A percentile compares a stretch with the other conserved stretches of the same genome.
These are phyloP conservation scores for Calonectria hawksworthii DNA, from an alignment of 2,329 filamentous ascomycete species.

Conservation along the genomic window DNA sequence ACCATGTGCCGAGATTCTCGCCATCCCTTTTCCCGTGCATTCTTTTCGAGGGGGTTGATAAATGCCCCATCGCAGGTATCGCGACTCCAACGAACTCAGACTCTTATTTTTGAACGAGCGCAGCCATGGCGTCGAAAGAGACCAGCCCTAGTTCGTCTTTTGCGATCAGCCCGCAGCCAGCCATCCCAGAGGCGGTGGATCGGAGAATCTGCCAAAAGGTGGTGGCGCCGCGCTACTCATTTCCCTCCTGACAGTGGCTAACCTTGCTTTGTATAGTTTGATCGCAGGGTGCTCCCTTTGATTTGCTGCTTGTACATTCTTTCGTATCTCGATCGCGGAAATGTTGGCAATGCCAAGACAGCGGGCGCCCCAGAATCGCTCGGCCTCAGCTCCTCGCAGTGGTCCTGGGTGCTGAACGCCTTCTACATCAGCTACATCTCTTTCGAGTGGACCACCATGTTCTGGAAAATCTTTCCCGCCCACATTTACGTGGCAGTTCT, in stretches of 20 bases:
- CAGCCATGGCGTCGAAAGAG: background rate
- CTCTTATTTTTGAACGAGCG: background rate
- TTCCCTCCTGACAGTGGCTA: background rate
- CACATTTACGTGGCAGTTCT: conserved; percentile 31
- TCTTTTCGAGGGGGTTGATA: background rate
- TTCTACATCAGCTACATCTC: conserved; percentile 38
- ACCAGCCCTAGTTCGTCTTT: background rate
- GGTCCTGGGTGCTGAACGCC: conserved; percentile 39
- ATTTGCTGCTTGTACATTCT: conserved; percentile 39
- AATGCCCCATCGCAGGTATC: too few relatives aligned
- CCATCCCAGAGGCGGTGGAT: background rate
- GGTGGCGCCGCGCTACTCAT: background rate
- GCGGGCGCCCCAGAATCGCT: conserved; percentile 34
- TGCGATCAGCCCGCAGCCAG: background rate
- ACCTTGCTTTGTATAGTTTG: conserved; percentile 26
- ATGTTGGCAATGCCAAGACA: conserved; percentile 40
- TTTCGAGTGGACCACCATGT: conserved; percentile 39
- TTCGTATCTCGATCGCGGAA: conserved; percentile 38
- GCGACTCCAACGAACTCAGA: background rate
- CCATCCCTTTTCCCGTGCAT: background rate
- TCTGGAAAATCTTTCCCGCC: conserved; percentile 38
- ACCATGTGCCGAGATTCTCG: background rate
- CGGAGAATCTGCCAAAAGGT: background rate
- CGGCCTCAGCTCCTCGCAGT: conserved; percentile 22
- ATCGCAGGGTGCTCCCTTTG: conserved; percentile 32